Percentiles rank a stretch among this genome's conserved stretches.
phyloP scores from a whole-genome alignment of 1,139 yeast species.

The Yamadazyma spencermartinsiae region DNA sequence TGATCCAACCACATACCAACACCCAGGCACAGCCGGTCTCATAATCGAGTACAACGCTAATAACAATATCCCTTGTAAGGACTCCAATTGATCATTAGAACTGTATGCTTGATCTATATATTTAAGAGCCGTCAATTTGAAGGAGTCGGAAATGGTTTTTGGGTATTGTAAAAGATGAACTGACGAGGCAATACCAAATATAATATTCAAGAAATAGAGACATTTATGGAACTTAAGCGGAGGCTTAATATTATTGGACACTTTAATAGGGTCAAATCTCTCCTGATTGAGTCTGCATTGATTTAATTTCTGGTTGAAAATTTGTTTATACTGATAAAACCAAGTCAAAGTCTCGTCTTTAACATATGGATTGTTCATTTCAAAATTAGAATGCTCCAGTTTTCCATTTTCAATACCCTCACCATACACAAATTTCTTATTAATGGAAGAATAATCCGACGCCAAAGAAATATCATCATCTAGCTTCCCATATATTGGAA shows the following conservation, averaged over 20 bases:
- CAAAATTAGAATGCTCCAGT: too few relatives aligned
- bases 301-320: constrained; percentile 26
- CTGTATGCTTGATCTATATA: constrained; percentile 60
- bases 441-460: constrained; percentile 57
- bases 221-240: constrained; percentile 46
- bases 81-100: constrained; percentile 63
- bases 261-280: constrained; percentile 23
- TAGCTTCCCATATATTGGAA: constrained; percentile 75
- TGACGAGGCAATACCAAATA: constrained; percentile 81
- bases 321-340: constrained; percentile 38
- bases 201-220: constrained; percentile 66
- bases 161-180: constrained; percentile 72
- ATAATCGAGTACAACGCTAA: constrained; percentile 68
- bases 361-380: constrained; percentile 12
- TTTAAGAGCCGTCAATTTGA: constrained; percentile 65
- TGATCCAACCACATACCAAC: constrained; percentile 88
- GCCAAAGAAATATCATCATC: constrained; percentile 58
- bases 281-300: constrained; percentile 14
- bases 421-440: constrained; percentile 16
- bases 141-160: constrained; percentile 67
- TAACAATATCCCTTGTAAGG: constrained; percentile 70
- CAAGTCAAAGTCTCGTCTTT: constrained; percentile 41
- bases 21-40: constrained; percentile 83
- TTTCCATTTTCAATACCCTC: constrained; percentile 1
- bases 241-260: constrained; percentile 41